Conservation (phyloP, 2,329 filamentous ascomycete species). For the Cercospora sp. region DNA sequence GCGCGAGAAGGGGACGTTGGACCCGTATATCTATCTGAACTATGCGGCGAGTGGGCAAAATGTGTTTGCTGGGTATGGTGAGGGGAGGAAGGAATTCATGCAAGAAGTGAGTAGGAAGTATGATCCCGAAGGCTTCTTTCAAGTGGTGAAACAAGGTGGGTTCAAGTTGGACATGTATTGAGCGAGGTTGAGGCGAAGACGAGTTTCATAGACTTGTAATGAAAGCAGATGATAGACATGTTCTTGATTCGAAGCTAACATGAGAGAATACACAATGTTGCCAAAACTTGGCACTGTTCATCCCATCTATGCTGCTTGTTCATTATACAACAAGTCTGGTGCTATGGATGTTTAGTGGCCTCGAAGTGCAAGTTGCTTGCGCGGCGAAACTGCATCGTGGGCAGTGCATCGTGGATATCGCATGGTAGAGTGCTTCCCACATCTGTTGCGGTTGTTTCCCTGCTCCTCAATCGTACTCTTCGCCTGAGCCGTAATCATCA, state of each 20-base stretch:
- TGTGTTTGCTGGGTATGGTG: conserved; percentile 15
- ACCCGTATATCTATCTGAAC: conserved; percentile 18
- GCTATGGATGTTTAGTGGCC: background rate
- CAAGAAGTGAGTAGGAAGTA: conserved; percentile 15
- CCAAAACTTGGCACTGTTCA: background rate
- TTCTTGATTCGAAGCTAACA: background rate
- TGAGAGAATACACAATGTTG: background rate
- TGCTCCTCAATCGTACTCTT: conserved; percentile 16
- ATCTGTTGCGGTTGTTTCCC: background rate
- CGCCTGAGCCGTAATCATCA: conserved; percentile 14
- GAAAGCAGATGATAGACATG: background rate
- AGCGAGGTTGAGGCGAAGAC: background rate
- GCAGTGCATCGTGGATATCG: background rate
- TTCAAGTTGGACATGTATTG: conserved; percentile 14
- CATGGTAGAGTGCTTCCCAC: background rate
- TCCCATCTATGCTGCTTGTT: background rate
- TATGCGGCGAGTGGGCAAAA: conserved; percentile 16
- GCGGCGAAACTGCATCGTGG: background rate
- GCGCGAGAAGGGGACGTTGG: background rate
- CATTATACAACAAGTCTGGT: background rate
- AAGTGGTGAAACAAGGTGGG: conserved; percentile 15
- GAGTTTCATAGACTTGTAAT: background rate
- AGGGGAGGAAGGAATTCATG: conserved; percentile 7
- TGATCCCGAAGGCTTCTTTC: conserved; percentile 18
- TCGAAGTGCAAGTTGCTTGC: too few relatives aligned